phyloP scores from a whole-genome alignment of 2,329 filamentous ascomycete species.

The Alternaria triticimaculans region DNA sequence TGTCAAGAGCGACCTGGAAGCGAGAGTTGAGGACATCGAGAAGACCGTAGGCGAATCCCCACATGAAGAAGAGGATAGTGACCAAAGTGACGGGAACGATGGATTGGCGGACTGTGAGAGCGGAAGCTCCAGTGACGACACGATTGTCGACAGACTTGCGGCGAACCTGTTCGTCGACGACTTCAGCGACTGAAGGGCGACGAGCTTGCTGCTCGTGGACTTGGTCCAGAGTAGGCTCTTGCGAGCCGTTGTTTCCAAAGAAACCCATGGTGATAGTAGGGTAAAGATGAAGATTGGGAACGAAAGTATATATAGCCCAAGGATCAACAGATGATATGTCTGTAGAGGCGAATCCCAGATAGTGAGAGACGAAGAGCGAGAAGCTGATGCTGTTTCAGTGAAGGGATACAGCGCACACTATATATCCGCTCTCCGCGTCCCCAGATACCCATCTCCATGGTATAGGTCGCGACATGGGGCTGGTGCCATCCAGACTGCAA shows the following conservation, averaged over 20 bases:
- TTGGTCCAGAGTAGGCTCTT: conserved; percentile 45
- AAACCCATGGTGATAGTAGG: conserved; percentile 27
- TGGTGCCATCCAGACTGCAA: conserved; percentile 33
- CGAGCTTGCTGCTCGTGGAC: conserved; percentile 46
- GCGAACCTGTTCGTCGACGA: conserved; percentile 38
- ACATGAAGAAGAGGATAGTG: conserved; percentile 60
- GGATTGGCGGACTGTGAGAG: conserved; percentile 53
- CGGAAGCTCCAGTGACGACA: conserved; percentile 45
- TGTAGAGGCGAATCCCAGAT: conserved; percentile 16
- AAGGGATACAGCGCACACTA: conserved; percentile 22
- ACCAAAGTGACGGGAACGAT: conserved; percentile 58
- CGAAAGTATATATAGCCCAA: background rate
- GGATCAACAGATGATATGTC: background rate
- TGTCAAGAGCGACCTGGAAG: conserved; percentile 52
- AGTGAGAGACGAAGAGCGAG: conserved; percentile 22
- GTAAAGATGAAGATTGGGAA: background rate
- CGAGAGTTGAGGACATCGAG: conserved; percentile 55
- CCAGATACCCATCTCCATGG: conserved; percentile 9
- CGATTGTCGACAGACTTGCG: conserved; percentile 47
- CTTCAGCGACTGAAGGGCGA: conserved; percentile 45
- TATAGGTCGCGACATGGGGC: conserved; percentile 20
- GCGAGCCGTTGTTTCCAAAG: conserved; percentile 33
- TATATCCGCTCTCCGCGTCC: conserved; percentile 21
- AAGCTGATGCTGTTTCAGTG: conserved; percentile 23
- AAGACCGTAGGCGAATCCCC: conserved; percentile 58